phyloP scores from a whole-genome alignment of 2,329 filamentous ascomycete genomes.

The Salinomyces thailandicus region DNA sequence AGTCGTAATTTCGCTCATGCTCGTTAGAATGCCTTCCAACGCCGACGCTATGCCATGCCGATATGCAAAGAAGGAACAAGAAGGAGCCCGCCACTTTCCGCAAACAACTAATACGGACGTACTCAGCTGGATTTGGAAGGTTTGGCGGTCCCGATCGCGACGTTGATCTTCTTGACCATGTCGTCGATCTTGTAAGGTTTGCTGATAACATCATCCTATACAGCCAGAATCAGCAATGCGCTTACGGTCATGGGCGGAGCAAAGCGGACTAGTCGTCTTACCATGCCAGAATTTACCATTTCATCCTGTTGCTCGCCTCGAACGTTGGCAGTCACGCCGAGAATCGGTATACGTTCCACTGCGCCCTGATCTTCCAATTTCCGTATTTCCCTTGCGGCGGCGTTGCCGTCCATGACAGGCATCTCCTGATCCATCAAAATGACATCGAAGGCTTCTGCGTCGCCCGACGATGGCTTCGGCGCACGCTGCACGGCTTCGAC shows the following conservation, averaged over 20 bases:
- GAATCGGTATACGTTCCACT: conserved; percentile 18
- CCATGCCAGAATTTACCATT: conserved; percentile 24
- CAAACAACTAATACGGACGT: too few relatives aligned
- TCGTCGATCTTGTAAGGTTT: conserved; percentile 27
- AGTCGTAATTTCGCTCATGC: too few relatives aligned
- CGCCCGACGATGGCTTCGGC: conserved; percentile 8
- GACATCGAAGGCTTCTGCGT: conserved; percentile 16
- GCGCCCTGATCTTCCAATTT: conserved; percentile 14
- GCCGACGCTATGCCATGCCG: too few relatives aligned
- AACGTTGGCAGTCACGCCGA: conserved; percentile 28
- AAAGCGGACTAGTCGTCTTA: conserved; percentile 2
- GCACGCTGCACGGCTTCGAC: conserved; percentile 17
- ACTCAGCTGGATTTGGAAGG: background rate
- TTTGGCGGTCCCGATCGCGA: background rate
- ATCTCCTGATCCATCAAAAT: conserved; percentile 28
- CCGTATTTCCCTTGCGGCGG: conserved; percentile 19
- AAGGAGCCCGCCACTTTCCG: too few relatives aligned
- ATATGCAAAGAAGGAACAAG: too few relatives aligned
- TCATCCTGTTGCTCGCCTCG: conserved; percentile 22
- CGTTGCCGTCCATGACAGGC: conserved; percentile 25
- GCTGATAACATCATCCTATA: conserved; percentile 16
- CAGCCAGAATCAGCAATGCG: conserved; percentile 1
- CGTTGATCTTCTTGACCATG: conserved; percentile 15
- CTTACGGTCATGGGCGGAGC: background rate
- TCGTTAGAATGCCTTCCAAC: too few relatives aligned